These are phyloP conservation scores for Malus hybrid DNA, from an alignment of 331 rosid genomes.

Conservation along the genomic window DNA sequence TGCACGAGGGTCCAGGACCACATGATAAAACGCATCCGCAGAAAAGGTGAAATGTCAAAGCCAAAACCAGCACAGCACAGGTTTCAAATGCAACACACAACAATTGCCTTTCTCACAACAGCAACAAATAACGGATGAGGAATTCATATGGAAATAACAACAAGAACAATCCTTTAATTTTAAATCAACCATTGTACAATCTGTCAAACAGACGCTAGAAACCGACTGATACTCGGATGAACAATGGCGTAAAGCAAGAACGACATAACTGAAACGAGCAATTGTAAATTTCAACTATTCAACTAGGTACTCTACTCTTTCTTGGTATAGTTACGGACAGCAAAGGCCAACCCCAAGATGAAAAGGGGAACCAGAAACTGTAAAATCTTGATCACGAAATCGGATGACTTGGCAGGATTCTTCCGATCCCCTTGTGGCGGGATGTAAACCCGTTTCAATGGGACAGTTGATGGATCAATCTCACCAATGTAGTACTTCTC, in stretches of 20 bases:
- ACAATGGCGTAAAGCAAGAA: not conserved
- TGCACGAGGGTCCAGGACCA: not conserved
- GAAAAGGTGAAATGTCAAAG: not conserved
- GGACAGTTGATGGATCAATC: conserved; percentile 66
- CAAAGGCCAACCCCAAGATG: conserved; percentile 83
- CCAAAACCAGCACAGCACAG: not conserved
- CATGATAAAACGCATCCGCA: not conserved
- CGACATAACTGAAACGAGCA: not conserved
- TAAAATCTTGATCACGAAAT: conserved; percentile 70
- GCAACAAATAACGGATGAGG: not conserved
- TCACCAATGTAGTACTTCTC: conserved; percentile 72
- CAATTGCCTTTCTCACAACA: not conserved
- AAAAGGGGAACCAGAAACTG: conserved; percentile 84
- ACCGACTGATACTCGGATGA: not conserved
- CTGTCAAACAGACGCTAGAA: not conserved
- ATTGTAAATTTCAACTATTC: not conserved
- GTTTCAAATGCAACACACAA: not conserved
- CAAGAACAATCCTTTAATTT: not conserved
- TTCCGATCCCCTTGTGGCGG: conserved; percentile 41
- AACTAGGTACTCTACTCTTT: conserved; percentile 35
- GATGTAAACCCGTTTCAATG: conserved; percentile 30
- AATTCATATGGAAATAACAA: not conserved
- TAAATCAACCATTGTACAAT: not conserved
- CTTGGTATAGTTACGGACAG: conserved; percentile 82
- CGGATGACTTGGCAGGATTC: conserved; percentile 67